phyloP scores from a whole-genome alignment of 1,284 basidiomycete genomes.

The Trichosporon sp. region DNA sequence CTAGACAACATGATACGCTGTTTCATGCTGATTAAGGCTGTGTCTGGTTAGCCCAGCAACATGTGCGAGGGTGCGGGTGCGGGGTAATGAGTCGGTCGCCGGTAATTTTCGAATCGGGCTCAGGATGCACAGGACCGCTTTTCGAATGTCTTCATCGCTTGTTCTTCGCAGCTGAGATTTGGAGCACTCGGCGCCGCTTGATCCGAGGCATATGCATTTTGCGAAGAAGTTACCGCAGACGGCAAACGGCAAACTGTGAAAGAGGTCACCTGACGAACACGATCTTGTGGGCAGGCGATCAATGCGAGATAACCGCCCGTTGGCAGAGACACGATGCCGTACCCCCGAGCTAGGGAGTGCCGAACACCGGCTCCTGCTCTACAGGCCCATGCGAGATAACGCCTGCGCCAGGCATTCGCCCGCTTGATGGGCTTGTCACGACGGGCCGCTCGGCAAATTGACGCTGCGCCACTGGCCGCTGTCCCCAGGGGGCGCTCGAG shows the following conservation, averaged over 20 bases:
- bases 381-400: not conserved
- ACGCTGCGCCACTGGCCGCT: not conserved
- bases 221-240: no score
- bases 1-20: not conserved
- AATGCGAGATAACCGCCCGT: not conserved
- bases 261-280: not conserved
- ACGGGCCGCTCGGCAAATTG: not conserved
- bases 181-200: not conserved
- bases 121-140: not conserved
- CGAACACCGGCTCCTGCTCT: not conserved
- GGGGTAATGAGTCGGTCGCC: not conserved
- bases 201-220: not conserved
- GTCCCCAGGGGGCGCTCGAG: not conserved
- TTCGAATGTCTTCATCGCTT: not conserved
- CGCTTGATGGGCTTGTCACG: not conserved
- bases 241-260: not conserved
- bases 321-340: not conserved
- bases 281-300: not conserved
- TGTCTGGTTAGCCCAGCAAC: not conserved
- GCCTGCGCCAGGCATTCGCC: not conserved
- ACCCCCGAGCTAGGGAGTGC: not conserved
- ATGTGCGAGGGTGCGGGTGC: not conserved
- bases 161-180: not conserved
- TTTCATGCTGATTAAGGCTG: not conserved
- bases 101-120: constrained; percentile 9